Evolutionary conservation across 768 basidiomycete species (phyloP).

Genomic region (Tricholoma furcatifolium): DNA sequence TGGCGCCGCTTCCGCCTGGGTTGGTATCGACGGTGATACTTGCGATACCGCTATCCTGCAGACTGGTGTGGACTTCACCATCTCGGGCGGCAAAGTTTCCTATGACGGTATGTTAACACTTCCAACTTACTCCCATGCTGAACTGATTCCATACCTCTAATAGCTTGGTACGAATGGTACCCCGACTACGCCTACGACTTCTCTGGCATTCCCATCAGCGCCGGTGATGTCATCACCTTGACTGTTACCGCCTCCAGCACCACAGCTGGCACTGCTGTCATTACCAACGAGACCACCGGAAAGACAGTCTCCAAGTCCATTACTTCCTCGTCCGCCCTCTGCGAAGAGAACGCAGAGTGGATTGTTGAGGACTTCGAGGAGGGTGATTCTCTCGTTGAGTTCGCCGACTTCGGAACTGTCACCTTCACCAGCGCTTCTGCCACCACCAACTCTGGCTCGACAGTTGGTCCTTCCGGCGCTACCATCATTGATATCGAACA

Average conservation of each 20-base stretch:
- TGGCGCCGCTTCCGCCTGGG: constrained; percentile 32
- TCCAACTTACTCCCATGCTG: neutral
- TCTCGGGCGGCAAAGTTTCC: neutral
- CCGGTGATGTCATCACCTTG: constrained; percentile 27
- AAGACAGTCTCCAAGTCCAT: constrained; percentile 25
- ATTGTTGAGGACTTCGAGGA: constrained; percentile 36
- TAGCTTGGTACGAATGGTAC: constrained; percentile 33
- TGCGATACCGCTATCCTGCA: constrained; percentile 35
- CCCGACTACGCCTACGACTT: constrained; percentile 31
- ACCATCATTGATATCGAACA: constrained; percentile 37
- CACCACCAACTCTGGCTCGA: constrained; percentile 21
- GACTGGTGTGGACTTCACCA: constrained; percentile 17
- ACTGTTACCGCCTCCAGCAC: constrained; percentile 27
- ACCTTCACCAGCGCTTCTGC: constrained; percentile 33
- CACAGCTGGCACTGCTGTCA: constrained; percentile 24
- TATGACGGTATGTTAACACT: neutral
- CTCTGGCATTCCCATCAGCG: constrained; percentile 24
- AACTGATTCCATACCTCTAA: neutral
- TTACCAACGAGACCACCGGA: constrained; percentile 6
- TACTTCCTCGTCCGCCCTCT: constrained; percentile 26
- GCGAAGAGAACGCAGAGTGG: constrained; percentile 37
- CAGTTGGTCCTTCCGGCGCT: constrained; percentile 24
- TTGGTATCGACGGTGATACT: constrained; percentile 17
- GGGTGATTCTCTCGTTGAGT: constrained; percentile 27
- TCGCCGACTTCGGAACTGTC: constrained; percentile 37